Percentiles rank a stretch among this genome's conserved stretches.
Conservation (phyloP, 1,139 yeast genomes). For the Williopsis jadinii region DNA sequence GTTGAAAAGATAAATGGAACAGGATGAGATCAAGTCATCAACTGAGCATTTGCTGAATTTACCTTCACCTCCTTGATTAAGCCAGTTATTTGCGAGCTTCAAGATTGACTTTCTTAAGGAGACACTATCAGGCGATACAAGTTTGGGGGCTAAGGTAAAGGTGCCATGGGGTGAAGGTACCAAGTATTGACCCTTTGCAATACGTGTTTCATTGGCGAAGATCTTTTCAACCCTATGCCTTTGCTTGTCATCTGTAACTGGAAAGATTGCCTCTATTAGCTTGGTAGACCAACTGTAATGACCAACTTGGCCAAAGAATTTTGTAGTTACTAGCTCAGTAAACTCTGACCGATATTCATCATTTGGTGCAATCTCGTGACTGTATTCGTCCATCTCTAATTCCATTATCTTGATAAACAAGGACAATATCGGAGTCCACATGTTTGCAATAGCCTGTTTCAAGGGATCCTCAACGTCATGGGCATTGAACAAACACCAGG, state of each 20-base stretch:
- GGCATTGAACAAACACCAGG: constrained; percentile 18
- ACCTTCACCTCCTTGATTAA: constrained; percentile 1
- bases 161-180: not conserved
- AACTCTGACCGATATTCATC: constrained; percentile 2
- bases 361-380: not conserved
- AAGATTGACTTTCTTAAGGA: constrained; percentile 11
- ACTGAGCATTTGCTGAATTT: not conserved
- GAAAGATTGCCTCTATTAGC: constrained; percentile 14
- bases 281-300: constrained; percentile 22
- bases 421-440: constrained; percentile 16
- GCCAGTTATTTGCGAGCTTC: constrained; percentile 6
- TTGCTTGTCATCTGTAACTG: not conserved
- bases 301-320: constrained; percentile 20
- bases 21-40: not conserved
- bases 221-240: constrained; percentile 5
- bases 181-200: constrained; percentile 11
- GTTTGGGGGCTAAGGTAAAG: not conserved
- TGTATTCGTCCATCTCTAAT: constrained; percentile 10
- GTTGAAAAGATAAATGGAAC: constrained; percentile 2
- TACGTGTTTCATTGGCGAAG: constrained; percentile 11
- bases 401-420: constrained; percentile 15
- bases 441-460: constrained; percentile 13
- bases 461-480: constrained; percentile 1
- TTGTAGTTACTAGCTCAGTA: constrained; percentile 3
- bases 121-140: constrained; percentile 10